Base-by-base conservation (phyloP, 768 basidiomycete genomes). In the Mycena filopes region DNA sequence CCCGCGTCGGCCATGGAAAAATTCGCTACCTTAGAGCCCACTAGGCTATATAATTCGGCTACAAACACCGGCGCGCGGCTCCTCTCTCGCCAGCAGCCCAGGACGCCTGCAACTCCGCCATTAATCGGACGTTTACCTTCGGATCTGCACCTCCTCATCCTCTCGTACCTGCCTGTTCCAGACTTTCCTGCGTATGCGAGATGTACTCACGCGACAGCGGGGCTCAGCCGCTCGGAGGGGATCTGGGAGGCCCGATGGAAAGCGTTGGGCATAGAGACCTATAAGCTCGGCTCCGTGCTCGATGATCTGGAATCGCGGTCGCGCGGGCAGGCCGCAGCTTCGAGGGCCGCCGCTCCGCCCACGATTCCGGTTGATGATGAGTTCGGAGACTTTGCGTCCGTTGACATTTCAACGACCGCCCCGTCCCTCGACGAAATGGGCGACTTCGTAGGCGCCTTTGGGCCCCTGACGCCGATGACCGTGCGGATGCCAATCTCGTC, bases 1-100 rank as follows among this genome's bases (percentile, higher is more conserved):
- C 18, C 29, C 4, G 20, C 25, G 28, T 4, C 41, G 1, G 16
- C 23, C 57, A 93, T 94, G 93, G 90, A 96, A 80, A 93, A 92
- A 77, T 96, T 96, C 78, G 83, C 88, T n/a, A 86, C 93, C 0
- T 86, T 96, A 42, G 91, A 95, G 74, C 94, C 95, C 4, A 85
- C 86, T 25, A 86, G 83, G 56, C 78, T 91, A 20, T 84, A 89
- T 72, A 42, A 69, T 58, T 45, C 72, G 4, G 57, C 70, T 48
- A 72, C 81, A 57, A 75, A 74, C 3, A 73, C 78, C 18, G 74
- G 75, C 31, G 70, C 75, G 36, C 74, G 77, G 42, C 62, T 79
- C 12, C 60, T 78, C 18, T 72, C 75, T 11, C 71, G 73, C 50
- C 69, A 64, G 56, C 40, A 26, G 53, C 55, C 74, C 40, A 72